Conservation (phyloP, 805 yeast species). For the Monosporozyma yasuniensis region DNA sequence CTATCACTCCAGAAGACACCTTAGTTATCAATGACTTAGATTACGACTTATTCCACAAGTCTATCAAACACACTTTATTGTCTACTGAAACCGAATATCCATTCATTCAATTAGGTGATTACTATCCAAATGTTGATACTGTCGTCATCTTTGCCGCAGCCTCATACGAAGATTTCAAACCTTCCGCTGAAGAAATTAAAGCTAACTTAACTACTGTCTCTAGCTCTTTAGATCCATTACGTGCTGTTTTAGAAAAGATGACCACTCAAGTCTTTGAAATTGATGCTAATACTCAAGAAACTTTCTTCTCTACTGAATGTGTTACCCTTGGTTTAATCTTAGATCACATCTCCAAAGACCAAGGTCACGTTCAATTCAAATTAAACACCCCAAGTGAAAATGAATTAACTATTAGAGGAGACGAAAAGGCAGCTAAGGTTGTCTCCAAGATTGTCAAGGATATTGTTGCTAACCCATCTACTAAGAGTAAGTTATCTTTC, state of each 20-base stretch:
- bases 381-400: slow-evolving; percentile 42
- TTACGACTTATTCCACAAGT: slow-evolving; percentile 30
- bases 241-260: slow-evolving; percentile 49
- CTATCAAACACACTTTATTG: slow-evolving; percentile 19
- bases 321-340: slow-evolving; percentile 20
- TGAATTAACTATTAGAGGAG: slow-evolving; percentile 61
- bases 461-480: slow-evolving; percentile 25
- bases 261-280: slow-evolving; percentile 43
- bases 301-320: slow-evolving; percentile 15
- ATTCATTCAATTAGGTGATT: slow-evolving; percentile 50
- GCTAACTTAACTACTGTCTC: slow-evolving; percentile 48
- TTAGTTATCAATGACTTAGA: slow-evolving; percentile 55
- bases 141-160: slow-evolving; percentile 48
- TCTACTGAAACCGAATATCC: slow-evolving; percentile 36
- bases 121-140: slow-evolving; percentile 35
- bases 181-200: slow-evolving; percentile 50
- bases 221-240: slow-evolving; percentile 45
- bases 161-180: slow-evolving; percentile 54
- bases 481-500: slow-evolving; percentile 33
- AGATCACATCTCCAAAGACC: slow-evolving; percentile 31
- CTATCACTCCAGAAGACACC: slow-evolving; percentile 58
- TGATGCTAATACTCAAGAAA: slow-evolving; percentile 46
- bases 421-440: slow-evolving; percentile 45
- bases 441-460: slow-evolving; percentile 31
- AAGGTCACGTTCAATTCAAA: slow-evolving; percentile 37